phyloP scores from a whole-genome alignment of 345 rosid species.

The Capsella bursapastoris region DNA sequence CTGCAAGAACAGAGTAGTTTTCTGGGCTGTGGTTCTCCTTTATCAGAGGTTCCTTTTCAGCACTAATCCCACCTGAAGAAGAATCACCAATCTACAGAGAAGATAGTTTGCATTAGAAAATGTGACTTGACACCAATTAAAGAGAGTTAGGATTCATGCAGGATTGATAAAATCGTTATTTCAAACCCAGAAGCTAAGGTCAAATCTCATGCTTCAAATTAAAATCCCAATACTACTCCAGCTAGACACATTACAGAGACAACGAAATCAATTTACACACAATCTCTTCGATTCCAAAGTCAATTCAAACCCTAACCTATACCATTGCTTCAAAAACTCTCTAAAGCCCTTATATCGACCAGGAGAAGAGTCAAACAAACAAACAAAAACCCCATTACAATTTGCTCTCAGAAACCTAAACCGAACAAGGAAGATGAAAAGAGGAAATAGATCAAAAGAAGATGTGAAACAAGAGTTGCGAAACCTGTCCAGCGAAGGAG shows the following conservation, averaged over 20 bases:
- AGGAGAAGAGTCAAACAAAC: not conserved
- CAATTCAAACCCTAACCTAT: conserved; percentile 21
- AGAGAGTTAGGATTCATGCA: not conserved
- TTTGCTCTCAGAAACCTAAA: conserved; percentile 8
- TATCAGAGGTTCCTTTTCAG: conserved; percentile 69
- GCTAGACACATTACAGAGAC: conserved; percentile 10
- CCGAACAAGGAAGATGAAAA: not conserved
- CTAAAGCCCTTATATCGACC: not conserved
- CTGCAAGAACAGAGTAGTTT: conserved; percentile 64
- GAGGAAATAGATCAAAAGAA: not conserved
- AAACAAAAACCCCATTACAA: conserved; percentile 17
- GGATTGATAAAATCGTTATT: not conserved
- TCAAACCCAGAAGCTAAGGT: conserved; percentile 22
- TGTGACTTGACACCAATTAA: not conserved
- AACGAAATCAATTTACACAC: not conserved
- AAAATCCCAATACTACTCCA: conserved; percentile 5
- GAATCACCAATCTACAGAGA: conserved; percentile 57
- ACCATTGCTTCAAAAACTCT: conserved; percentile 1
- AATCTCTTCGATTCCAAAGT: not conserved
- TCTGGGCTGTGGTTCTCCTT: conserved; percentile 52
- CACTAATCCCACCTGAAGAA: conserved; percentile 64
- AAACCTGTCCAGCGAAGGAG: conserved; percentile 56
- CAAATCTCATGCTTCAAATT: not conserved
- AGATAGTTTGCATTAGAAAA: not conserved
- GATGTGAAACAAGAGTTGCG: conserved; percentile 1